Conservation (phyloP, 1,284 basidiomycete species). For the Singerocomus inundabilis region DNA sequence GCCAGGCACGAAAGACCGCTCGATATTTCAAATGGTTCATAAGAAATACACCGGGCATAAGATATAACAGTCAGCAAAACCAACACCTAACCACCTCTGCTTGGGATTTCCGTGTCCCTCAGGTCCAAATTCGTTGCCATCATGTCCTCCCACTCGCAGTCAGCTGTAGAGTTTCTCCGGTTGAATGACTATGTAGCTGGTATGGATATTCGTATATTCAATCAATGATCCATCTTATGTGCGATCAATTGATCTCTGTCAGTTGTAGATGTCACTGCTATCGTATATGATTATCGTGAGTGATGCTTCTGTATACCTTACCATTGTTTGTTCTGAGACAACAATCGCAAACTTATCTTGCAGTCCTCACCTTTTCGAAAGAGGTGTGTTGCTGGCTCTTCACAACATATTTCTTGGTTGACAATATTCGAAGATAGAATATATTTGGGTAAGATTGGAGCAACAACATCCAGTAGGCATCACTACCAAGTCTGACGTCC, state of each 20-base stretch:
- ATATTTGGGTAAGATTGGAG: conserved; percentile 1
- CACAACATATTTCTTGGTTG: neutral
- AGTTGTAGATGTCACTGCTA: neutral
- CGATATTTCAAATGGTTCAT: no score
- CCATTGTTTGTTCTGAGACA: no score
- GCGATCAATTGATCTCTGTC: no score
- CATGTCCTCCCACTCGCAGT: conserved; percentile 4
- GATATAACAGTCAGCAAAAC: no score
- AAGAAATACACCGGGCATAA: no score
- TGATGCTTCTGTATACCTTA: neutral
- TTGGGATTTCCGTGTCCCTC: no score
- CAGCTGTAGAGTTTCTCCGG: neutral
- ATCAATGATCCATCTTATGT: neutral
- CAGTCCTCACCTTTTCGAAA: conserved; percentile 4
- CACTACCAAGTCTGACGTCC: neutral
- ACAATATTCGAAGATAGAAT: neutral
- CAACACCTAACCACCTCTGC: no score
- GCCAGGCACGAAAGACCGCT: no score
- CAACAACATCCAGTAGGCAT: neutral
- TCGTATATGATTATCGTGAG: conserved; percentile 14
- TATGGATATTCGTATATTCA: neutral
- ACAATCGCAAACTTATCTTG: neutral
- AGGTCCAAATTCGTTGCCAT: no score
- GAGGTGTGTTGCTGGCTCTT: neutral
- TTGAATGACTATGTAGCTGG: conserved; percentile 1